Evolutionary conservation across 2,329 filamentous ascomycete genomes (phyloP), one percentile per base, ranked within the genome.

Genomic region (Aspergillus luchuensis): DNA sequence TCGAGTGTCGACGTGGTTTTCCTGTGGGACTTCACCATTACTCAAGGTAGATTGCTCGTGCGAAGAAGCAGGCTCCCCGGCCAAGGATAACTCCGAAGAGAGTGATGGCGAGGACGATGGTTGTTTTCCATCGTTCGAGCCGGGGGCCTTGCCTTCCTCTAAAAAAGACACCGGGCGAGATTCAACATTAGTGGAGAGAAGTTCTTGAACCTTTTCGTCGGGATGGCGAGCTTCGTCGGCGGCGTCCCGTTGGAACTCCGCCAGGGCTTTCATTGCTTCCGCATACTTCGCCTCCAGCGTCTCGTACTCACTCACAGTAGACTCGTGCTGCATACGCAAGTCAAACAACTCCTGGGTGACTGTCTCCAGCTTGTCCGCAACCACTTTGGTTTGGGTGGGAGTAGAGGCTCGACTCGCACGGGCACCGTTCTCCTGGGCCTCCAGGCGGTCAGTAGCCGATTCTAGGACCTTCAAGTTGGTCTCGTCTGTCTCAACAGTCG

Each of bases 261-360:
- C 89, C 45, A 99, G 77, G 8, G 90, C 88, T 51, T 89, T 89
- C 63, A 99, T 81, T 5, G 93, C 91, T 70, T 96, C 89, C 71
- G 97, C 91, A 69, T 99, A 99, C 76, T 97, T 98, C 67, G 87
- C 84, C 59, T 92, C 88, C 25, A 99, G 87, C 49, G 87, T 79
- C 65, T 96, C 91, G 69, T 89, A 94, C 60, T 98, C 92, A 64
- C 84, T 88, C 17, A 96, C 74, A 0, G 92, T 94, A 8, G 84
- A 82, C 74, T 98, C 94, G 69, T 99, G 95, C 76, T 97, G 92
- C 43, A 96, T 89, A 15, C 91, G 90, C 55, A 99, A 85, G 69
- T 95, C 91, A 59, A 97, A 86, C 2, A 99, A 87, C 77, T 99
- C 95, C 73, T 96, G 92, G 0, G 90, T 95, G 43, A 98, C 90